phyloP scores from a whole-genome alignment of 2,329 filamentous ascomycete genomes.

The Alternaria sp. region DNA sequence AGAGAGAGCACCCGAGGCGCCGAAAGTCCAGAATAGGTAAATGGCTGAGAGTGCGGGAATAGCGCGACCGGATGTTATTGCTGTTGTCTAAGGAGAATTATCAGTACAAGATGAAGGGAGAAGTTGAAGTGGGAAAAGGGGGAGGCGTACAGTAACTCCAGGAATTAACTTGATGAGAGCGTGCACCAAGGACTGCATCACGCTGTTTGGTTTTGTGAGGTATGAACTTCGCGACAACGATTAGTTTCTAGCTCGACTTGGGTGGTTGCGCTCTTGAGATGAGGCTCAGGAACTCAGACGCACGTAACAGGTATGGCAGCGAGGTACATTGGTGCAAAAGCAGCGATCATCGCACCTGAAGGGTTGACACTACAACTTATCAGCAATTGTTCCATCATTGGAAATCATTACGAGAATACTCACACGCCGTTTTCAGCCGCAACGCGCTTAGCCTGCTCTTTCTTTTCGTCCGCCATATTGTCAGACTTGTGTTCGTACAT shows the following conservation, averaged over 20 bases:
- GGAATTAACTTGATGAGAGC: constrained; percentile 32
- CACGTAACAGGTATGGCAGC: constrained; percentile 31
- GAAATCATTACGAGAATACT: not conserved
- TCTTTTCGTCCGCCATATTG: constrained; percentile 32
- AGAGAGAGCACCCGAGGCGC: constrained; percentile 29
- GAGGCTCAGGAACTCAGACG: not conserved
- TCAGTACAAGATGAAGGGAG: not conserved
- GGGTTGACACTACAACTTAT: constrained; percentile 24
- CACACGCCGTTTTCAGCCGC: constrained; percentile 30
- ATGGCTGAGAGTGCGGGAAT: constrained; percentile 32
- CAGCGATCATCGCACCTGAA: constrained; percentile 22
- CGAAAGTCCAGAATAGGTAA: constrained; percentile 36
- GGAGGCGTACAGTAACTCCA: constrained; percentile 23
- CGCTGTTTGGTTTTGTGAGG: constrained; percentile 31
- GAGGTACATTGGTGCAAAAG: constrained; percentile 30
- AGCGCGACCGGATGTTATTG: constrained; percentile 31
- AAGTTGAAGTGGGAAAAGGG: not conserved
- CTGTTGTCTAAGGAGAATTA: constrained; percentile 6
- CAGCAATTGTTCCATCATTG: not conserved
- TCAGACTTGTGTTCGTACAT: not conserved
- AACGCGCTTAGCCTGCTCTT: constrained; percentile 23
- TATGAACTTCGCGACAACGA: constrained; percentile 10
- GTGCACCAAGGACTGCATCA: constrained; percentile 31
- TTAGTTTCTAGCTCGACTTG: not conserved
- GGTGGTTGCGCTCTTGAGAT: not conserved